A percentile compares a stretch with the other conserved stretches of the same genome.
Evolutionary conservation across 768 basidiomycete genomes (phyloP).

Genomic region (Lentinula detonsa): DNA sequence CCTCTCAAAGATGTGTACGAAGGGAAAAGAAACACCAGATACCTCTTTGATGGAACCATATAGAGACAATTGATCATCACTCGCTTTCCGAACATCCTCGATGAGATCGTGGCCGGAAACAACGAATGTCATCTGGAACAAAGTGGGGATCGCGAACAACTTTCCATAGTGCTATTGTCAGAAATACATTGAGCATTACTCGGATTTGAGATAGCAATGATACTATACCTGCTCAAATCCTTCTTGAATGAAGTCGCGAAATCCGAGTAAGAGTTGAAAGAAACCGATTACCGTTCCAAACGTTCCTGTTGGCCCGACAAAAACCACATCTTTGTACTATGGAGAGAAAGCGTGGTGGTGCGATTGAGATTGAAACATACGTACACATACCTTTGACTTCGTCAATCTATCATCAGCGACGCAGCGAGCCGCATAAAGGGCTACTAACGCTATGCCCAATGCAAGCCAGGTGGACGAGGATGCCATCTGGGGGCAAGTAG

Average conservation of each 20-base stretch:
- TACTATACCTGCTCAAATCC: not conserved
- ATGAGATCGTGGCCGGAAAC: not conserved
- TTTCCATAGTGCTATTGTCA: not conserved
- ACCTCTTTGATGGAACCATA: slow-evolving; percentile 5
- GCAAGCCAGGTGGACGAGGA: not conserved
- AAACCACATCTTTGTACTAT: not conserved
- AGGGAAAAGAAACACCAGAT: not conserved
- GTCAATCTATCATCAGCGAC: not conserved
- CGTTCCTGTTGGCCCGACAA: not conserved
- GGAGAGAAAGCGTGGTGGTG: not conserved
- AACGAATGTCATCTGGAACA: slow-evolving; percentile 3
- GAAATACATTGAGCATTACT: not conserved
- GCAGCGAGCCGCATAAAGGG: not conserved
- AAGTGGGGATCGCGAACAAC: slow-evolving; percentile 1
- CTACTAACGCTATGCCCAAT: not conserved
- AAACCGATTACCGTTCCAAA: not conserved
- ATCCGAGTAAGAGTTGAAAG: not conserved
- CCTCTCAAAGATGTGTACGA: not conserved
- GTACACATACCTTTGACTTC: not conserved
- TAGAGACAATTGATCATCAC: slow-evolving; percentile 2
- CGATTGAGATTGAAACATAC: too few species aligned
- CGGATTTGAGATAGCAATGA: not conserved
- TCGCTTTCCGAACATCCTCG: slow-evolving; percentile 1
- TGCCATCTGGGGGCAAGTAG: not conserved
- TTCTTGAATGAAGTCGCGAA: slow-evolving; percentile 1